Percentiles rank a stretch among this genome's conserved stretches.
Evolutionary conservation across 345 rosid species (phyloP).

Genomic region (Firmiana major): DNA sequence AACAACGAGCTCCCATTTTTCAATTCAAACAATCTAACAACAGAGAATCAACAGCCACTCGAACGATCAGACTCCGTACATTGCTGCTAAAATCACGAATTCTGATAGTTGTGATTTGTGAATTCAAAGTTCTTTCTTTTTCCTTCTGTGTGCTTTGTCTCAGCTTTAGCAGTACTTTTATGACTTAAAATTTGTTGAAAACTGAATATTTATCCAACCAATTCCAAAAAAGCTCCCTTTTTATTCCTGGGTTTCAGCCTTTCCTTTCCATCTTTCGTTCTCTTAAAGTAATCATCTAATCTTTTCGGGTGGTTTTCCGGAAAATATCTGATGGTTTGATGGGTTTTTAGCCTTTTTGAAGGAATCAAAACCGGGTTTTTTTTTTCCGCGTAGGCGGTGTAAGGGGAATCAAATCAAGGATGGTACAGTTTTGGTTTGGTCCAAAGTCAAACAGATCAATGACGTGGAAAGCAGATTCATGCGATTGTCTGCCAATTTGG

Average conservation of each 20-base stretch:
- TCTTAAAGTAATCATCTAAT: background rate
- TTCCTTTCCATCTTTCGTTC: background rate
- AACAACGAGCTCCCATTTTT: conserved; percentile 68
- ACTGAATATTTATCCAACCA: background rate
- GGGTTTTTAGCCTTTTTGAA: background rate
- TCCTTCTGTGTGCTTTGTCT: background rate
- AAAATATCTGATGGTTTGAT: background rate
- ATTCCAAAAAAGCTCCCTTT: background rate
- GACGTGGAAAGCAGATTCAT: background rate
- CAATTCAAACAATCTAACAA: background rate
- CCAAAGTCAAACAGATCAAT: background rate
- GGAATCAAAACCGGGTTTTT: background rate
- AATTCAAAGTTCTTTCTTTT: background rate
- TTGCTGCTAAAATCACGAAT: background rate
- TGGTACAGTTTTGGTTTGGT: background rate
- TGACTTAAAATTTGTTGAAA: background rate
- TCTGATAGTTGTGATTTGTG: background rate
- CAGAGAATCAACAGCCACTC: background rate
- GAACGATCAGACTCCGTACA: conserved; percentile 20
- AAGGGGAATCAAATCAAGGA: background rate
- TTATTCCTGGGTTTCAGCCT: background rate
- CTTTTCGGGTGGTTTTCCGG: background rate
- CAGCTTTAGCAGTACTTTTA: background rate
- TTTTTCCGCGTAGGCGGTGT: background rate
- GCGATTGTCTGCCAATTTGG: background rate